These are phyloP conservation scores for Melampsora americana DNA, from an alignment of 1,284 basidiomycete species.

Conservation along the genomic window DNA sequence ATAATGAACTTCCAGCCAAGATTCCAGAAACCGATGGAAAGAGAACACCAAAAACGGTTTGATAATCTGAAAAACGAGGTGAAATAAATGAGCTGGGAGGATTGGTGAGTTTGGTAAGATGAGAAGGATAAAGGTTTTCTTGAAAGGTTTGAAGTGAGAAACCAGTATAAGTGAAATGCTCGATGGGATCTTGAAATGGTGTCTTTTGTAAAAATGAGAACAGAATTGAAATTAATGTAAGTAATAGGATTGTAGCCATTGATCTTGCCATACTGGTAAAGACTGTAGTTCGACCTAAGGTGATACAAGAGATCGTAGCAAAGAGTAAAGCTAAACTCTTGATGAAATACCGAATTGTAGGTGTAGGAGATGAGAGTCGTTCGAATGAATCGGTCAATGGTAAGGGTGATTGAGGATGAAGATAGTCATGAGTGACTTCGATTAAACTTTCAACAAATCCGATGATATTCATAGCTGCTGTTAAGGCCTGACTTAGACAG, in stretches of 20 bases:
- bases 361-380: neutral
- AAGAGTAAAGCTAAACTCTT: slow-evolving; percentile 12
- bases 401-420: neutral
- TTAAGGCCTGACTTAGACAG: slow-evolving; percentile 39
- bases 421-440: slow-evolving; percentile 9
- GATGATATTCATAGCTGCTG: slow-evolving; percentile 31
- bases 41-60: slow-evolving; percentile 28
- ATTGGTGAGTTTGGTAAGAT: too few relatives aligned
- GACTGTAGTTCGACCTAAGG: slow-evolving; percentile 19
- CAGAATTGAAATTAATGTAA: slow-evolving; percentile 33
- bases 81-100: too few relatives aligned
- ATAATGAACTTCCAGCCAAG: slow-evolving; percentile 31
- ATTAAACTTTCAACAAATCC: slow-evolving; percentile 24
- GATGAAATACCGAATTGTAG: slow-evolving; percentile 19
- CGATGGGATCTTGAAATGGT: slow-evolving; percentile 6
- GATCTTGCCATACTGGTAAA: slow-evolving; percentile 26
- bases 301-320: slow-evolving; percentile 22
- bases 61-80: slow-evolving; percentile 29
- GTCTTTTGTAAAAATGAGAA: slow-evolving; percentile 16
- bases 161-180: slow-evolving; percentile 25
- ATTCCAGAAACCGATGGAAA: slow-evolving; percentile 34
- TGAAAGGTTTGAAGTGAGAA: slow-evolving; percentile 26
- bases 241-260: slow-evolving; percentile 11
- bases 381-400: neutral
- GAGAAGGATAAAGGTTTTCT: slow-evolving; percentile 23